Base-by-base conservation (phyloP, 225 moss, liverwort and hornwort species). In the Sphagnum tenellum region DNA sequence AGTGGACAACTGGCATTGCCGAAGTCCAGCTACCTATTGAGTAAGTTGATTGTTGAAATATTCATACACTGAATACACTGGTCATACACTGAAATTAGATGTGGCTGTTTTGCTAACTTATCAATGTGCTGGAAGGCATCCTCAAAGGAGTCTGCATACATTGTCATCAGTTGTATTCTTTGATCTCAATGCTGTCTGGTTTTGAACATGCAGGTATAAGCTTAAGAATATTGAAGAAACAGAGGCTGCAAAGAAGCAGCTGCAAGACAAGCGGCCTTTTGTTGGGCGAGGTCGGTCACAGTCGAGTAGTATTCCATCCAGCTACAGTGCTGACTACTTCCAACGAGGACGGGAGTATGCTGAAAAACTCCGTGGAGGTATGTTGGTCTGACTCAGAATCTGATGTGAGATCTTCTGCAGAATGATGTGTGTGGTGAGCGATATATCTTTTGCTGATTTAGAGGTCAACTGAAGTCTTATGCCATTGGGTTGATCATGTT, bases 1-100 rank as follows among this genome's bases (percentile, higher is more conserved):
- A 96, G 70, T 96, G 95, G 95, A 96, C 95, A 64, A 96, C 92
- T 62, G 95, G 95, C 69, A 92, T 96, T 66, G 95, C 95, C 29
- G 95, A 92, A 88, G 89, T 96, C 29, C 95, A 92, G 68, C 73
- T 96, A 7, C 87, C 95, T 12, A 87, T 96, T 63, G 95, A 92
- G 95, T 96, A 69, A 75, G 81, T 62, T 10, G n/a, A 10, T 61
- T 29, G 29, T 29, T 29, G 29, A 29, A 29, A 29, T 29, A 29
- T 29, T 29, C 29, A 29, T 29, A 29, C 29, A 29, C 29, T 29
- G 29, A 29, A 29, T 29, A 29, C 29, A 29, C 29, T 29, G 29
- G 0, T 29, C 29, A 29, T 29, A 29, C 29, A 29, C 29, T 29
- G 29, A 29, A 29, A 29, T 29, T 29, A 29, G 29, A 29, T 29